Evolutionary conservation across 768 basidiomycete genomes (phyloP), one percentile per base, ranked within the genome.

Genomic region (Erythrobasidium yunnanense): DNA sequence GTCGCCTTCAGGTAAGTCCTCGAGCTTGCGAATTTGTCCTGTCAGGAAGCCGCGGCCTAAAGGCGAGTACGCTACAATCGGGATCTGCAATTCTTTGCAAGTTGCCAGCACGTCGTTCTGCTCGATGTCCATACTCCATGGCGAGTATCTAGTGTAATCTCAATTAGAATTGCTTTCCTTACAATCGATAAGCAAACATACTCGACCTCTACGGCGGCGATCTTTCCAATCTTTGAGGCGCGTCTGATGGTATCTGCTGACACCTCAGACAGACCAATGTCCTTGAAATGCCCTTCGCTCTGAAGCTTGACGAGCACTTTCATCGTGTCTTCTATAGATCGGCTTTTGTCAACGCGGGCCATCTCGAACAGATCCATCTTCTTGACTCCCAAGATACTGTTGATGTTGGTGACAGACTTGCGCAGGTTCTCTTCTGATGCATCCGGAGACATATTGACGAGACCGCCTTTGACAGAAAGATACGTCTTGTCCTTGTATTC

Each of bases 181-280:
- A 18, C n/a, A 17, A 11, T 4, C 13, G 7, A 5, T 6, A 18
- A 7, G 32, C 5, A 23, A 15, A 47, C 56, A 6, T 33, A 65
- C 73, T 87, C 86, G 55, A 86, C 84, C 73, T 87, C 82, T 17
- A 81, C 78, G 13, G 81, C 82, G 49, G 80, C 77, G 8, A 84
- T 77, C 81, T 84, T 25, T 76, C 79, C 69, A 49, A 80, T 79
- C 27, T 75, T 74, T 52, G 77, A 70, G 0, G 78, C 81, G 42
- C 70, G 70, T 7, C 76, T 71, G 7, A 87, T 76, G 0, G 83
- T 83, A 25, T 74, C 77, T 0, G 73, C 77, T 1, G 69, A 66
- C 25, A 18, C 51, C 51, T 85, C 84, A 0, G 81, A 82, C 63
- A 86, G 69, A 1, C 83, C 83, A 63, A 86, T 83, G 71, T 83